Percentiles rank a stretch among this genome's conserved stretches.
Evolutionary conservation across 805 yeast species (phyloP).

Genomic region (Torulaspora quercuum): DNA sequence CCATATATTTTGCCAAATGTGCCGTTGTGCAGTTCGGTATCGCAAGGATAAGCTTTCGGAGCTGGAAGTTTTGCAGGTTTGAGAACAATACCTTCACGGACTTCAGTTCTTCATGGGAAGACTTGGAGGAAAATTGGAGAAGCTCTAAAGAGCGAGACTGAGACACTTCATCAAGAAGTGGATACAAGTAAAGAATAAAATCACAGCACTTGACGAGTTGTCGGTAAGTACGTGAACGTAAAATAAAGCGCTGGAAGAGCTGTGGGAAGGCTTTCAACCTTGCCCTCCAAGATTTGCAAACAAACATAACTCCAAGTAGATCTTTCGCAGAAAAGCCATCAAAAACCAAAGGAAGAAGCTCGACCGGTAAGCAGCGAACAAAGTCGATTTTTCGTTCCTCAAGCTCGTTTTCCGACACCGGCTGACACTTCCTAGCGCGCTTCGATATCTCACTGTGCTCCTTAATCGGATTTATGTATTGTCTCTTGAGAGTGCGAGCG

Average conservation of each 20-base stretch:
- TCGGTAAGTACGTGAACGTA: slow-evolving; percentile 18
- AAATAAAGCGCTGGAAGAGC: slow-evolving; percentile 21
- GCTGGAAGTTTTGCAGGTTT: slow-evolving; percentile 12
- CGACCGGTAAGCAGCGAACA: slow-evolving; percentile 25
- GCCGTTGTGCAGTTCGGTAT: slow-evolving; percentile 24
- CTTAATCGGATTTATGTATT: slow-evolving; percentile 24
- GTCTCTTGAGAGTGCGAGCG: slow-evolving; percentile 11
- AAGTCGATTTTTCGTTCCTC: slow-evolving; percentile 16
- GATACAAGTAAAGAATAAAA: slow-evolving; percentile 14
- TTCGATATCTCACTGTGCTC: slow-evolving; percentile 15
- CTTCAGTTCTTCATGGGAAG: slow-evolving; percentile 26
- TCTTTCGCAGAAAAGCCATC: slow-evolving; percentile 21
- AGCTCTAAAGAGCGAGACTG: slow-evolving; percentile 10
- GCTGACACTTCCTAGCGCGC: neutral
- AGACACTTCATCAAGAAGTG: neutral
- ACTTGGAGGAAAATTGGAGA: slow-evolving; percentile 22
- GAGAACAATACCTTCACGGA: slow-evolving; percentile 17
- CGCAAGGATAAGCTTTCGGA: slow-evolving; percentile 19
- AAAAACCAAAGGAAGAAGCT: slow-evolving; percentile 26
- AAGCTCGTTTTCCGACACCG: neutral
- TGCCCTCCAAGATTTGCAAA: slow-evolving; percentile 25
- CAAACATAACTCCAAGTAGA: slow-evolving; percentile 18
- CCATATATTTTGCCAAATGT: slow-evolving; percentile 17
- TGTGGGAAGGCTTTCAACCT: slow-evolving; percentile 21
- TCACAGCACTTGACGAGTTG: slow-evolving; percentile 18